Evolutionary conservation across 2,329 filamentous ascomycete species (phyloP), one percentile per base, ranked within the genome.

Genomic region (Fusarium vanettenii): DNA sequence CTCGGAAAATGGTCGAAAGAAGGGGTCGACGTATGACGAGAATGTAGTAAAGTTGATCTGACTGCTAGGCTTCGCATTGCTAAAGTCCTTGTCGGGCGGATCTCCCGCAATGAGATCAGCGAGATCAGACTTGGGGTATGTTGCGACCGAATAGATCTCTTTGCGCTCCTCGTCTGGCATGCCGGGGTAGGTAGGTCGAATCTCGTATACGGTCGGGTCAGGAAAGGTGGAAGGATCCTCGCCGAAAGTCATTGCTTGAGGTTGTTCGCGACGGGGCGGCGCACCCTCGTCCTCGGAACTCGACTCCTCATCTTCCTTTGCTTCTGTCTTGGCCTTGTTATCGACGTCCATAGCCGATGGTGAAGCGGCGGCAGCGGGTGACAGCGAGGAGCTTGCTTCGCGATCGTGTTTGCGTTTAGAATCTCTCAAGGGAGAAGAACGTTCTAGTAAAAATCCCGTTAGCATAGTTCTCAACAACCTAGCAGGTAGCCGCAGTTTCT

Each of bases 11-110:
- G 93, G 92, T 7, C 96, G 91, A 75, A 98, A 97, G 84, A 94
- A 98, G 0, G 95, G 94, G 73, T 99, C 97, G 64, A 97, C 90
- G 80, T 97, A 98, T 7, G 93, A 92, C n/a, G 93, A 92, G 83
- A 99, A 99, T 2, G 96, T 98, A 66, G 91, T 93, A 75, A 97
- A 97, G 81, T 94, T 95, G 82, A 98, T 97, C 85, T 99, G 97
- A 79, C 96, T 97, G 22, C 92, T 92, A 6, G 96, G 95, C 81
- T 98, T 99, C 37, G 95, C 93, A 80, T 91, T 97, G 81, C 94
- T 98, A 80, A 98, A 98, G 85, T 99, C 97, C 81, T 94, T 95
- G 82, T 98, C 95, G 1, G 97, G 96, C 2, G 95, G 94, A 43
- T 93, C 92, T 57, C 97, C 97, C 13, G 96, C 93, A 73, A 97